These are phyloP conservation scores for Limnanthes douglasii DNA, from an alignment of 345 rosid species.

Conservation along the genomic window DNA sequence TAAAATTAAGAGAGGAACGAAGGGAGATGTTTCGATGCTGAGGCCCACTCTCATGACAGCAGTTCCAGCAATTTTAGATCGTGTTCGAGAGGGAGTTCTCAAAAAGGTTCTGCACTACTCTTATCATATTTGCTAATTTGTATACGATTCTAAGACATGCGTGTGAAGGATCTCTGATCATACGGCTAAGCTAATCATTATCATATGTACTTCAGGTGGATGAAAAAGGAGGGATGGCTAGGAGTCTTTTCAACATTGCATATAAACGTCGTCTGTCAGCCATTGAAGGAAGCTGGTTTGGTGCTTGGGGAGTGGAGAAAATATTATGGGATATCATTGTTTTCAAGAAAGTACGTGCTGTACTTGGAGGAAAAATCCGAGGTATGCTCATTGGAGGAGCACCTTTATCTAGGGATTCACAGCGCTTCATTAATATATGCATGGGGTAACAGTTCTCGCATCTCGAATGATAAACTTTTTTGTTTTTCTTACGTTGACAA, in stretches of 20 bases:
- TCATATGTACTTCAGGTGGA: constrained; percentile 35
- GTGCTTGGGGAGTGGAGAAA: constrained; percentile 83
- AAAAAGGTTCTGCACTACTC: too few species aligned
- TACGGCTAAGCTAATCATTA: too few species aligned
- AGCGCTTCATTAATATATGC: constrained; percentile 83
- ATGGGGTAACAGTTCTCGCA: constrained; percentile 43
- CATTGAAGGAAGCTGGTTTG: constrained; percentile 83
- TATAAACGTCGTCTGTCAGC: constrained; percentile 61
- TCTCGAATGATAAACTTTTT: constrained; percentile 3
- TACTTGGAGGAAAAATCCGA: constrained; percentile 65
- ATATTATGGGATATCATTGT: constrained; percentile 54
- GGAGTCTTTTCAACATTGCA: constrained; percentile 49
- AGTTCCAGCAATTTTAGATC: constrained; percentile 85
- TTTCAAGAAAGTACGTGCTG: constrained; percentile 45
- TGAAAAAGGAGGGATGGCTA: constrained; percentile 59
- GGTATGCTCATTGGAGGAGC: constrained; percentile 86
- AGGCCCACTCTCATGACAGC: constrained; percentile 79
- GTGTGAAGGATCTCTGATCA: constrained; percentile 1
- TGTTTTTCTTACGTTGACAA: constrained; percentile 3
- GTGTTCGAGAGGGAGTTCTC: constrained; percentile 69
- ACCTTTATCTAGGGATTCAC: constrained; percentile 74
- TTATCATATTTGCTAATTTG: background rate
- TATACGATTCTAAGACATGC: background rate
- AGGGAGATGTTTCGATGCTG: constrained; percentile 73
- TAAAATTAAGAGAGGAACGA: constrained; percentile 80